Evolutionary conservation across 2,329 filamentous ascomycete genomes (phyloP).

Genomic region (Penicillium capsulatum): DNA sequence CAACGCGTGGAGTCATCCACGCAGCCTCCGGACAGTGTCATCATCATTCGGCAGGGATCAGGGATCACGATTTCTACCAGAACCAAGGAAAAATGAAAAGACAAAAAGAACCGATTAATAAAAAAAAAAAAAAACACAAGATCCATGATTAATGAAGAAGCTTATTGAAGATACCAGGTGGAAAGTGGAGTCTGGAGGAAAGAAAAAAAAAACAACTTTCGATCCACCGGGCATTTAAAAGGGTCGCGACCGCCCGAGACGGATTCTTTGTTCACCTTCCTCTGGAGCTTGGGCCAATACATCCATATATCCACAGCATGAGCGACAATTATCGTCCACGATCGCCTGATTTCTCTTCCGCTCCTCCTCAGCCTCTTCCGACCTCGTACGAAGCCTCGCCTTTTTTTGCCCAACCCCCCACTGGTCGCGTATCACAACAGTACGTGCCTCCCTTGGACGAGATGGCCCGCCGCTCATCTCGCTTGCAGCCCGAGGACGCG

Average conservation of each 20-base stretch:
- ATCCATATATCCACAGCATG: constrained; percentile 30
- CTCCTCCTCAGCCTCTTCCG: constrained; percentile 39
- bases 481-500: constrained; percentile 31
- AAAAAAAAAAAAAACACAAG: neutral
- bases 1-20: constrained; percentile 29
- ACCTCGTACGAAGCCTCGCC: constrained; percentile 47
- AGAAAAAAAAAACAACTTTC: constrained; percentile 8
- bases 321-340: constrained; percentile 47
- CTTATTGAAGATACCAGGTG: too few species aligned
- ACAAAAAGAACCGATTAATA: neutral
- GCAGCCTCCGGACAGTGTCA: constrained; percentile 24
- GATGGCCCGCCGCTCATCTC: constrained; percentile 44
- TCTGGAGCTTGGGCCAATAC: constrained; percentile 18
- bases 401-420: constrained; percentile 39
- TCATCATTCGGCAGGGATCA: constrained; percentile 28
- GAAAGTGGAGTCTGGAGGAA: neutral
- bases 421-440: constrained; percentile 31
- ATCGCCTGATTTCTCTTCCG: constrained; percentile 49
- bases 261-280: constrained; percentile 6
- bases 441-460: constrained; percentile 37
- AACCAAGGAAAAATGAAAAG: neutral
- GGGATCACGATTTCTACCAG: neutral
- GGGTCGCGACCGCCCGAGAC: constrained; percentile 27
- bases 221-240: constrained; percentile 33
- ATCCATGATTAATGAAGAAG: too few species aligned